A percentile compares a stretch with the other conserved stretches of the same genome.
Evolutionary conservation across 2,329 filamentous ascomycete genomes (phyloP).

Genomic region (Phialocephala sp.): DNA sequence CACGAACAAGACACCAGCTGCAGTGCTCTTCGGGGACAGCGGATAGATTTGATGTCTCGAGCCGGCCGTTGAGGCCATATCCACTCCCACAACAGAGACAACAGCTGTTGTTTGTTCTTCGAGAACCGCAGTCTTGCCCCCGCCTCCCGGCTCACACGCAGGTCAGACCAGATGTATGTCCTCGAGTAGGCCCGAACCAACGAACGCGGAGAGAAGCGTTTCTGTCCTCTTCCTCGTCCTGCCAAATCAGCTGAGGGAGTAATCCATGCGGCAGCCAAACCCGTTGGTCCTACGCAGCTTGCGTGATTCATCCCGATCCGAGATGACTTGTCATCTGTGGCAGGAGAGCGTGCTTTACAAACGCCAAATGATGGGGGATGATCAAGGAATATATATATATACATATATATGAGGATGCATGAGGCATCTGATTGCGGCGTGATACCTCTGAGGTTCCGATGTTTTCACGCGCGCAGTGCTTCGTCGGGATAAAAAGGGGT

Average conservation of each 20-base stretch:
- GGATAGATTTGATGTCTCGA: not conserved
- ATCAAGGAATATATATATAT: conserved; percentile 7
- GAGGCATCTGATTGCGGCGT: not conserved
- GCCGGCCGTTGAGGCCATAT: not conserved
- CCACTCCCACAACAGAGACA: not conserved
- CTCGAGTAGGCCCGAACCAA: not conserved
- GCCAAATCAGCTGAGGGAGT: not conserved
- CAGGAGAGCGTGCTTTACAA: conserved; percentile 8
- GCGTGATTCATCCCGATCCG: conserved; percentile 1
- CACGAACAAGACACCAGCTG: not conserved
- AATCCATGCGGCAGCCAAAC: not conserved
- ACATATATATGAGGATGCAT: conserved; percentile 10
- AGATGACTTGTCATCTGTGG: conserved; percentile 2
- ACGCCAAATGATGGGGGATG: not conserved
- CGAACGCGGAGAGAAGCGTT: not conserved
- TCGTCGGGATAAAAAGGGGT: conserved; percentile 1
- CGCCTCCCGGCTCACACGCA: not conserved
- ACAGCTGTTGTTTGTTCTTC: not conserved
- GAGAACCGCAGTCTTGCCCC: not conserved
- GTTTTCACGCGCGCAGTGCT: not conserved
- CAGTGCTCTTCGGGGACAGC: not conserved
- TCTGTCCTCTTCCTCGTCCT: not conserved
- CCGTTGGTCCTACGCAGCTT: not conserved
- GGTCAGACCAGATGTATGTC: not conserved
- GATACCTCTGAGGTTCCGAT: not conserved